A percentile compares a stretch with the other conserved stretches of the same genome.
These are phyloP conservation scores for Closterium sp. DNA, from an alignment of 139 green algal species.

Conservation along the genomic window DNA sequence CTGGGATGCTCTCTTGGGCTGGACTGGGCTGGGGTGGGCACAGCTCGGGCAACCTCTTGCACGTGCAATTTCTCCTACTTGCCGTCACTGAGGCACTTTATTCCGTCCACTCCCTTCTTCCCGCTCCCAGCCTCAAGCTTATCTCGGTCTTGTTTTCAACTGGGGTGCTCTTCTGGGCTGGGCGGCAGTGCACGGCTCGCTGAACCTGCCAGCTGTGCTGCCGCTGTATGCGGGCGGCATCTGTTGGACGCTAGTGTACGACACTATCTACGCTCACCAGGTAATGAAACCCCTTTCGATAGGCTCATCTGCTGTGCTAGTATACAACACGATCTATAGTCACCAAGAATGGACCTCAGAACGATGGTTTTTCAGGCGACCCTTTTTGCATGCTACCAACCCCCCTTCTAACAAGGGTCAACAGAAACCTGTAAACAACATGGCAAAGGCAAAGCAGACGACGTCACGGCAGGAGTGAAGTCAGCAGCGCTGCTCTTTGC, in stretches of 20 bases:
- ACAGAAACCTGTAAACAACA: neutral
- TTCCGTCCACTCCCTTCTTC: too few relatives aligned
- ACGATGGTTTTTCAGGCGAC: neutral
- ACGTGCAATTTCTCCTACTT: too few relatives aligned
- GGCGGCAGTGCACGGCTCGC: constrained; percentile 71
- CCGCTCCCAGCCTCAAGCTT: constrained; percentile 57
- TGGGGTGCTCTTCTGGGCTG: constrained; percentile 94
- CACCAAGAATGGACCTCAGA: neutral
- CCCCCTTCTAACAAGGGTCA: neutral
- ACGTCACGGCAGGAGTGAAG: too few relatives aligned
- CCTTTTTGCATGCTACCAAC: neutral
- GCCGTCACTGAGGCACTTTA: too few relatives aligned
- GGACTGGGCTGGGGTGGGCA: too few relatives aligned
- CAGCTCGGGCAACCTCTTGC: too few relatives aligned
- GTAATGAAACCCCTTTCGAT: constrained; percentile 19
- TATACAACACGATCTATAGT: neutral
- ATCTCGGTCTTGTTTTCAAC: constrained; percentile 95
- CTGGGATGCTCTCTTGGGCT: constrained; percentile 93
- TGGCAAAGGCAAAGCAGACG: neutral
- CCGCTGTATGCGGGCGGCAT: constrained; percentile 79
- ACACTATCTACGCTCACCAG: constrained; percentile 99
- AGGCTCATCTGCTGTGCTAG: neutral
- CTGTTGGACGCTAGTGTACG: constrained; percentile 94
- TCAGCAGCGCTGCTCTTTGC: neutral
- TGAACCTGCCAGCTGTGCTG: constrained; percentile 71